Evolutionary conservation across 2,329 filamentous ascomycete species (phyloP).

Genomic region (Tolypocladium nubicola): DNA sequence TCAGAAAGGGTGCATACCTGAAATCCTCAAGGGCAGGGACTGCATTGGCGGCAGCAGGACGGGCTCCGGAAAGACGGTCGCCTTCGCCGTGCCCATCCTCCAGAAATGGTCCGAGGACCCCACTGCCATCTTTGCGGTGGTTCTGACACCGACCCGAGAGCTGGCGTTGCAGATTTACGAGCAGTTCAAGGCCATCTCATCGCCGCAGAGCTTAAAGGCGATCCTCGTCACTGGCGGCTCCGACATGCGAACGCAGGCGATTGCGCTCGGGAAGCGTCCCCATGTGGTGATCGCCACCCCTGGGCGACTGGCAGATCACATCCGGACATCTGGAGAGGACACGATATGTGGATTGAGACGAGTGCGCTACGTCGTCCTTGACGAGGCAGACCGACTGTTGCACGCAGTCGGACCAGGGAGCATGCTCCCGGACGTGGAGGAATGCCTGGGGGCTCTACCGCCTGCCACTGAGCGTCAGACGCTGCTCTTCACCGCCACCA

Average conservation of each 20-base stretch:
- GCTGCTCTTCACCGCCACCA: conserved; percentile 88
- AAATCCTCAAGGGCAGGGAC: conserved; percentile 82
- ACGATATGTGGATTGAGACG: conserved; percentile 73
- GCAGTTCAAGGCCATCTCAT: conserved; percentile 87
- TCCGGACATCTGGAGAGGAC: conserved; percentile 82
- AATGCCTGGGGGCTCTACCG: conserved; percentile 74
- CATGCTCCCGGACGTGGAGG: conserved; percentile 91
- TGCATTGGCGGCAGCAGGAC: conserved; percentile 93
- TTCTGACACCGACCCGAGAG: conserved; percentile 85
- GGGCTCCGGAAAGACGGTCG: conserved; percentile 94
- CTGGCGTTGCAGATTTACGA: conserved; percentile 93
- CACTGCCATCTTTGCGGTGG: conserved; percentile 77
- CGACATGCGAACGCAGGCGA: conserved; percentile 86
- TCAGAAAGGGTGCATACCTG: conserved; percentile 85
- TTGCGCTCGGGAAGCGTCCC: conserved; percentile 69
- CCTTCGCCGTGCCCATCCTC: conserved; percentile 88
- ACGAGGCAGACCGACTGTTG: conserved; percentile 88
- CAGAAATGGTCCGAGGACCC: conserved; percentile 92
- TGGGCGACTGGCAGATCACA: conserved; percentile 85
- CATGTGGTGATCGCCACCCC: conserved; percentile 94
- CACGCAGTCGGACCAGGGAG: conserved; percentile 62
- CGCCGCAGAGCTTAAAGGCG: conserved; percentile 77
- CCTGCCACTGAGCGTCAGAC: conserved; percentile 75
- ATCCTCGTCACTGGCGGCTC: conserved; percentile 85
- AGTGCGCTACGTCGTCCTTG: conserved; percentile 78